Conservation (phyloP, 108 stramenopile species). For the Mediolabrus comicus region DNA sequence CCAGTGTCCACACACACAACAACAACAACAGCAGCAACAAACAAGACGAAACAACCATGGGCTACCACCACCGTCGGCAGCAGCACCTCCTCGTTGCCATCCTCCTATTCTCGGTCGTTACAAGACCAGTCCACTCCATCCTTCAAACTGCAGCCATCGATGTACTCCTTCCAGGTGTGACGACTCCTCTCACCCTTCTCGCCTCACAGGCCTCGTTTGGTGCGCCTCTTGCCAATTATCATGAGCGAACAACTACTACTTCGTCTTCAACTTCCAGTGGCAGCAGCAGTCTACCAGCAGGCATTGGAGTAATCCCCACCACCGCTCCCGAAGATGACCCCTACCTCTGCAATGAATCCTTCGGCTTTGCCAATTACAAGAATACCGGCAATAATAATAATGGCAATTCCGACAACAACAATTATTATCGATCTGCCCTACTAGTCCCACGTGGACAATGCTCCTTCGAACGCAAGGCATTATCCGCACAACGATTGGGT, state of each 20-base stretch:
- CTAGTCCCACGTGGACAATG: constrained; percentile 52
- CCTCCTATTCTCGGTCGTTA: not conserved
- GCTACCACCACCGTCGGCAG: not conserved
- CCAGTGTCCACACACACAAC: too few species aligned
- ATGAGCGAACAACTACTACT: not conserved
- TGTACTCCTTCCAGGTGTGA: constrained; percentile 14
- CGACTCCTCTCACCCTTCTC: constrained; percentile 37
- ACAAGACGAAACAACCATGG: too few species aligned
- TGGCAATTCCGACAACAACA: constrained; percentile 1
- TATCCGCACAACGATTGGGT: constrained; percentile 36
- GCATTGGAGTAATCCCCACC: constrained; percentile 26
- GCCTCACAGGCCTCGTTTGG: constrained; percentile 82
- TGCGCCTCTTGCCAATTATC: not conserved
- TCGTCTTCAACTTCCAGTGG: not conserved
- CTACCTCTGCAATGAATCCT: constrained; percentile 36
- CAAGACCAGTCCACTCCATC: constrained; percentile 28
- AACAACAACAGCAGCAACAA: too few species aligned
- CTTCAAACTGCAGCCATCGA: constrained; percentile 55
- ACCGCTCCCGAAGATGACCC: constrained; percentile 38
- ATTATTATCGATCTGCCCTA: constrained; percentile 14
- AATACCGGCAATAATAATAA: not conserved
- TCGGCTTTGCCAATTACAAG: constrained; percentile 11
- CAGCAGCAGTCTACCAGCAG: not conserved
- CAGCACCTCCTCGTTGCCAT: not conserved
- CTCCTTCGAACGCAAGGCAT: constrained; percentile 51